phyloP scores from a whole-genome alignment of 1,284 basidiomycete species.

The Ustilago loliicola region DNA sequence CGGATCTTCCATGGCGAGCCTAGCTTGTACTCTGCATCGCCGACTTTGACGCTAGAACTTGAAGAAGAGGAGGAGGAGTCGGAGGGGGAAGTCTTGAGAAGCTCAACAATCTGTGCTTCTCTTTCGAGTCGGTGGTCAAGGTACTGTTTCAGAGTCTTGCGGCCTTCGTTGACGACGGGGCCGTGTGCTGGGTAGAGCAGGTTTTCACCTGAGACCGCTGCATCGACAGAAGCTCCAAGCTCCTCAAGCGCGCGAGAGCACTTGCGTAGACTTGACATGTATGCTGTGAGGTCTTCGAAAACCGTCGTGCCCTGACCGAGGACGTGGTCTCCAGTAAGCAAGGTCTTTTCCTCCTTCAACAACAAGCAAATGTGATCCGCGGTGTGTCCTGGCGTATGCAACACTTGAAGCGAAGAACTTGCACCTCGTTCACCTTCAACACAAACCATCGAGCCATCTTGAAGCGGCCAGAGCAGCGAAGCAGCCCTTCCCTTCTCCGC shows the following conservation, averaged over 20 bases:
- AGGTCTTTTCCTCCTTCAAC: constrained; percentile 74
- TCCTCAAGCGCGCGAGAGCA: constrained; percentile 73
- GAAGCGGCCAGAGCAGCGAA: constrained; percentile 39
- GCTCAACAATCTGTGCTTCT: constrained; percentile 81
- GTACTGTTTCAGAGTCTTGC: constrained; percentile 78
- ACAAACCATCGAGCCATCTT: constrained; percentile 42
- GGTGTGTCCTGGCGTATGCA: constrained; percentile 93
- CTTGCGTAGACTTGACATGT: constrained; percentile 79
- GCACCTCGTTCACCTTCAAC: constrained; percentile 17
- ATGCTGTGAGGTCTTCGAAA: constrained; percentile 85
- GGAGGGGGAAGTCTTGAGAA: constrained; percentile 73
- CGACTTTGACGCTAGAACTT: constrained; percentile 9
- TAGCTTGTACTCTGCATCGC: constrained; percentile 13
- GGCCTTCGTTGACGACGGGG: constrained; percentile 77
- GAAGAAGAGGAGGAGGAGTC: constrained; percentile 8
- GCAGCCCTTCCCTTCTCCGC: constrained; percentile 6
- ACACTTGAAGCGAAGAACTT: constrained; percentile 72
- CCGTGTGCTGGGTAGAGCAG: constrained; percentile 89
- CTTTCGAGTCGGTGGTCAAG: constrained; percentile 85
- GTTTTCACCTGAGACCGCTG: constrained; percentile 46
- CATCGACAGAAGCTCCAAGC: constrained; percentile 25
- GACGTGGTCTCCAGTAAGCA: constrained; percentile 87
- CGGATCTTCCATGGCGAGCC: constrained; percentile 60
- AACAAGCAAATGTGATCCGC: constrained; percentile 80
- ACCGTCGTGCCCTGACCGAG: constrained; percentile 91